phyloP scores from a whole-genome alignment of 495 filamentous ascomycete species.

The Daldinia loculata region DNA sequence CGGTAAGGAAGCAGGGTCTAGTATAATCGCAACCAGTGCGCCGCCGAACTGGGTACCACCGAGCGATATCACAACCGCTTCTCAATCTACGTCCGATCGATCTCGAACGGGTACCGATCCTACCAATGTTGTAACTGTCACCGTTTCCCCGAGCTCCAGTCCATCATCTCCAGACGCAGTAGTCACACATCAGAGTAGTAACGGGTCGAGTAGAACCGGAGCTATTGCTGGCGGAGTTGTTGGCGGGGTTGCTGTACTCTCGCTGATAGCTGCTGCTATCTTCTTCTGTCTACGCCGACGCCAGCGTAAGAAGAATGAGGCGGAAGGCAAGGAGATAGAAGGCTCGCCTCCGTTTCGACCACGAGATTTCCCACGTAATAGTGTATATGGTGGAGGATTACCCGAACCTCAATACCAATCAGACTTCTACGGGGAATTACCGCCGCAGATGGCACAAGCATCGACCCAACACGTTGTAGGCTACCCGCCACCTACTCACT shows the following conservation, averaged over 20 bases:
- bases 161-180: slow-evolving; percentile 26
- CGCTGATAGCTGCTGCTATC: slow-evolving; percentile 44
- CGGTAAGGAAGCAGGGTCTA: slow-evolving; percentile 29
- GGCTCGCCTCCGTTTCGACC: slow-evolving; percentile 25
- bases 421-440: slow-evolving; percentile 46
- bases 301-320: slow-evolving; percentile 20
- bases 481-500: slow-evolving; percentile 23
- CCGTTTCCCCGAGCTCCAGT: slow-evolving; percentile 28
- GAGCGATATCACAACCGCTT: slow-evolving; percentile 19
- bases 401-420: slow-evolving; percentile 41
- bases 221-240: slow-evolving; percentile 54
- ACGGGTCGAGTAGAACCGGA: slow-evolving; percentile 30
- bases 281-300: slow-evolving; percentile 38
- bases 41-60: slow-evolving; percentile 18
- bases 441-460: slow-evolving; percentile 40
- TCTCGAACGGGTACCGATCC: slow-evolving; percentile 7
- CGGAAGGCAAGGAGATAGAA: slow-evolving; percentile 25
- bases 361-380: slow-evolving; percentile 17
- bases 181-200: neutral
- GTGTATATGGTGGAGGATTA: slow-evolving; percentile 28
- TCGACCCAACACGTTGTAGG: slow-evolving; percentile 34
- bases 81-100: slow-evolving; percentile 17
- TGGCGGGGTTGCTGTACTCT: slow-evolving; percentile 50
- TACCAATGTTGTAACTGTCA: slow-evolving; percentile 27
- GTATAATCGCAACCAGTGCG: slow-evolving; percentile 40